Base-by-base conservation (phyloP, 805 yeast species). In the Hanseniaspora vineae region DNA sequence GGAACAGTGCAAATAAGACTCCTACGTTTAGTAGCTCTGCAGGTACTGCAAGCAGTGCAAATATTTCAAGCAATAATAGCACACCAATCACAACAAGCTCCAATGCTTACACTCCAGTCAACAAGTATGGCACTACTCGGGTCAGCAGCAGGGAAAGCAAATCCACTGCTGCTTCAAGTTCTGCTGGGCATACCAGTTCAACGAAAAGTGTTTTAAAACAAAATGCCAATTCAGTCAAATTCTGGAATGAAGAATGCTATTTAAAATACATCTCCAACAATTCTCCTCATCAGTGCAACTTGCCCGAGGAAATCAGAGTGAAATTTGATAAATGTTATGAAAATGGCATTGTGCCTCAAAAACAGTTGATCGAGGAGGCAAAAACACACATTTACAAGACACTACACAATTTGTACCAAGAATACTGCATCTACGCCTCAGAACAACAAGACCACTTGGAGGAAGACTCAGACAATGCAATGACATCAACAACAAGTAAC, bases 241-340 rank as follows among this genome's bases (percentile, higher is more conserved):
- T 35, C 5, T 60, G 66, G 66, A 55, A 55, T 46, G 47, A 51
- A 4, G 23, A 42, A n/a, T 46, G 60, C 17, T 60, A 59, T 48
- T 37, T 47, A 4, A 51, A 47, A 32, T 62, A 54, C 47, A 57
- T 62, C 23, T 47, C 48, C 32, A 53, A 51, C 15, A 56, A 60
- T 50, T 52, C 66, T 3, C 57, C 59, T 9, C 50, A 50, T 52
- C 64, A 62, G 46, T 59, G 65, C 43, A 61, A 62, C 46, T 49
- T 62, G 35, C 63, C 66, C 13, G 56, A 54, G 45, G 51, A 49
- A 5, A 54, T 58, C 23, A 52, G 54, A 37, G 51, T 47, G 18
- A 40, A 44, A 8, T 61, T 61, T 31, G 57, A 54, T n/a, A 44
- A 44, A 10, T 55, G 58, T 47, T 51, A 51, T 39, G 35, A 14